A percentile compares a stretch with the other conserved stretches of the same genome.
Evolutionary conservation across 2,329 filamentous ascomycete genomes (phyloP).

Genomic region (Trichoderma polysporum): DNA sequence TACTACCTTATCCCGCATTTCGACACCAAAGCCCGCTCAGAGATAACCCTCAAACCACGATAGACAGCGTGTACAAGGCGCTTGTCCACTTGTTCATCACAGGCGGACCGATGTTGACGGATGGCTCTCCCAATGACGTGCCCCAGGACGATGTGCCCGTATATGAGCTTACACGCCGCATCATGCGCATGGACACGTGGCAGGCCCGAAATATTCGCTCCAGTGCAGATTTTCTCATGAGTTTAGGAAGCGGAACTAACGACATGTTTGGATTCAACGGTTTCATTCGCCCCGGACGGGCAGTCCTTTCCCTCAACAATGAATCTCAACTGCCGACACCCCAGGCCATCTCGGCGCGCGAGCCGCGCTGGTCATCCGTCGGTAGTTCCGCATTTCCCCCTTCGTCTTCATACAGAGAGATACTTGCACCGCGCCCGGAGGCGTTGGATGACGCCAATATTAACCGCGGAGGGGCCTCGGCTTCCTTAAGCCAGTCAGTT

Average conservation of each 20-base stretch:
- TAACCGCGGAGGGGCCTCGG: neutral
- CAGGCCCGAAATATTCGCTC: slow-evolving; percentile 45
- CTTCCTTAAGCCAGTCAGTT: slow-evolving; percentile 7
- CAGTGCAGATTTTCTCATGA: slow-evolving; percentile 50
- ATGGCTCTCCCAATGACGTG: slow-evolving; percentile 43
- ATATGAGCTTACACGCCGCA: slow-evolving; percentile 43
- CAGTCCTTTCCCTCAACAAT: neutral
- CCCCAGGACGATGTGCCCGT: slow-evolving; percentile 45
- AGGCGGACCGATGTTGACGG: slow-evolving; percentile 46
- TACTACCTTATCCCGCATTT: slow-evolving; percentile 20
- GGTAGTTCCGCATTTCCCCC: slow-evolving; percentile 10
- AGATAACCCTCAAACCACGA: slow-evolving; percentile 30
- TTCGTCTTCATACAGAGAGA: slow-evolving; percentile 7
- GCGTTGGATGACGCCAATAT: slow-evolving; percentile 22
- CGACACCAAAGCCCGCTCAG: slow-evolving; percentile 14
- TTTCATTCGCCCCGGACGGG: slow-evolving; percentile 31
- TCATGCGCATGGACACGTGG: slow-evolving; percentile 52
- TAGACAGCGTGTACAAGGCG: slow-evolving; percentile 52
- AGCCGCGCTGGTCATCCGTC: slow-evolving; percentile 15
- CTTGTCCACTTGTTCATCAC: slow-evolving; percentile 50
- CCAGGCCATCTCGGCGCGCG: neutral
- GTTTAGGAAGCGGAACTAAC: slow-evolving; percentile 46
- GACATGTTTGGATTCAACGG: slow-evolving; percentile 37
- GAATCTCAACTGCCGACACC: slow-evolving; percentile 4
- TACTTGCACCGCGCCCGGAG: slow-evolving; percentile 5